Base-by-base conservation (phyloP, 208 protist species). In the Leishmania aethiopica region DNA sequence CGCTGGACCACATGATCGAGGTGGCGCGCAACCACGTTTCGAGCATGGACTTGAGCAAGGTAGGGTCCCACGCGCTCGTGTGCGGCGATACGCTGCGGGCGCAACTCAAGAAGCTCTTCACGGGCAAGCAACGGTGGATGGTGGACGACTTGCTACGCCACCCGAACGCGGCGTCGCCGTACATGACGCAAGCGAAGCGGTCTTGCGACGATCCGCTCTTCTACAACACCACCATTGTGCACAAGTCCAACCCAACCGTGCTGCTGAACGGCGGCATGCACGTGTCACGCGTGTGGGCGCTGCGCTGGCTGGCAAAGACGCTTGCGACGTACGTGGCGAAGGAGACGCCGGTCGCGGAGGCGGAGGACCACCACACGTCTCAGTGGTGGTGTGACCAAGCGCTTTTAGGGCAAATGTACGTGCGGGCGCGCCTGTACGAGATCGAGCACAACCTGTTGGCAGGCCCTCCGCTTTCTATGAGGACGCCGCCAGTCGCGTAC, bases 281-380 rank as follows among this genome's bases (percentile, higher is more conserved):
- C 57, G 71, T 89, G 17, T 79, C 86, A 45, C 86, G 86, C 10
- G 86, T 86, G 75, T 89, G 86, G 86, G 86, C 76, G 37, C 78
- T 86, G 59, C 76, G 80, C 67, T 40, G 64, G 47, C 66, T 89
- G 53, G 79, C 75, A 28, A 40, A 62, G n/a, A 42, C 78, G 1
- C 37, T 88, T 17, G 72, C 70, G 55, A 37, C 45, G 40, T 88
- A 83, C 81, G 11, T 64, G 45, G 72, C n/a, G 57, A 55, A 45
- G 35, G 81, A 88, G 42, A 74, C 40, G 40, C 81, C 85, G 3
- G 77, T 88, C 1, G 35, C 75, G 17, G 80, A 81, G 60, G 72
- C 37, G 11, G 76, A 79, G 25, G 72, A 75, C 57, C 64, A 77
- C 70, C n/a, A 80, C 22, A 77, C 64, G 72, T 17, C 60, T 8